Evolutionary conservation across 345 rosid genomes (phyloP).

Genomic region (Viola odorata): DNA sequence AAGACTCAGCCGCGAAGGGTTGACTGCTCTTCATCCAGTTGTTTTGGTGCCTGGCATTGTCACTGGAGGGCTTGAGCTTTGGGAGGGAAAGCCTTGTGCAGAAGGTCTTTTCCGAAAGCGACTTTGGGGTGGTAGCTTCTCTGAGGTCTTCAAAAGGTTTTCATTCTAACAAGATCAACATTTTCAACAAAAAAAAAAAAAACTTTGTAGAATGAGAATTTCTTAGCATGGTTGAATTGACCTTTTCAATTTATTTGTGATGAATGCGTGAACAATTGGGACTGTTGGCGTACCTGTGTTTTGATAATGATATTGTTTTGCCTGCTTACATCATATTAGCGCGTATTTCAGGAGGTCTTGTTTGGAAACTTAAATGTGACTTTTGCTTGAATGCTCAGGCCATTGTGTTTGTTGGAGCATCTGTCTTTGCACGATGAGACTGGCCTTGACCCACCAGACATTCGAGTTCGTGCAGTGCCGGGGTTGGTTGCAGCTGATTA

Average conservation of each 20-base stretch:
- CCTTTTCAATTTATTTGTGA: neutral
- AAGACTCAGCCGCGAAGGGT: constrained; percentile 53
- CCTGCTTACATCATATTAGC: no score
- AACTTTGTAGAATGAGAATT: neutral
- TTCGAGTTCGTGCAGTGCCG: constrained; percentile 52
- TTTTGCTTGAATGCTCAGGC: constrained; percentile 30
- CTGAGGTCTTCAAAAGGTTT: constrained; percentile 56
- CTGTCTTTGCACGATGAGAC: constrained; percentile 61
- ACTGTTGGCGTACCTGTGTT: no score
- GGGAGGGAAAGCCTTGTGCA: constrained; percentile 72
- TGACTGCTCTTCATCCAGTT: constrained; percentile 60
- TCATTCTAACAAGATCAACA: neutral
- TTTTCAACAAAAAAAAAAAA: neutral
- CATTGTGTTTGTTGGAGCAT: constrained; percentile 72
- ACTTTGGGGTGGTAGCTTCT: constrained; percentile 72
- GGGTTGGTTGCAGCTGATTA: constrained; percentile 60
- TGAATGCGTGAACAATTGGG: neutral
- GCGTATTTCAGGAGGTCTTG: no score
- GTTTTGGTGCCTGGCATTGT: constrained; percentile 73
- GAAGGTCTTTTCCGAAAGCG: constrained; percentile 68
- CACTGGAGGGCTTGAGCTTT: constrained; percentile 69
- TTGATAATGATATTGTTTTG: neutral
- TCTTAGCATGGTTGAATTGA: neutral
- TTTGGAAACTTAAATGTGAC: neutral
- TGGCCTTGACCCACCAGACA: constrained; percentile 71